Evolutionary conservation across 139 green algal genomes (phyloP), one percentile per base, ranked within the genome.

Genomic region (Limnomonas spitsbergensis): DNA sequence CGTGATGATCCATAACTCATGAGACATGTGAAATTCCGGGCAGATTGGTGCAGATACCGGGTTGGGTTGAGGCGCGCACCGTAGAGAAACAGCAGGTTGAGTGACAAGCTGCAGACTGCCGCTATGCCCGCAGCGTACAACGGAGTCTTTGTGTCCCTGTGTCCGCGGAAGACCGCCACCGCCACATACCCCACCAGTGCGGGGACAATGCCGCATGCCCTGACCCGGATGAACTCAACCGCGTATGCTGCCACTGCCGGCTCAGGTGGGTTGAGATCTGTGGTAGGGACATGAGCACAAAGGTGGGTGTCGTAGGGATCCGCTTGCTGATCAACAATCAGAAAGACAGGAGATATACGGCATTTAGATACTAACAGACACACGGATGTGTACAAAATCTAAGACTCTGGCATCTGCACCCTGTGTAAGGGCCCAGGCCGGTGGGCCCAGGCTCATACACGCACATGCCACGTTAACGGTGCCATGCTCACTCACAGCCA

Each of bases 141-240:
- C 32, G 87, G 87, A n/a, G 87, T 91, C 32, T 47, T 66, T 4
- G 88, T 93, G 82, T 93, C 89, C 47, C 86, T 88, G 70, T 86
- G 79, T 6, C 89, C 89, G 1, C 87, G 71, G 66, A 89, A 92
- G 1, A 83, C 84, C 4, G 82, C 87, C 9, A 82, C 85, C 0
- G 83, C 81, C 73, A 93, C 89, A 71, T 89, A 89, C 2, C 83
- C 76, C 2, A 91, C 29, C 68, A 93, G 79, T 29, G 70, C 83
- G 0, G 80, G 78, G 1, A 85, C 56, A 7, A 87, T 78, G 35
- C 84, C 83, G 27, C 83, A 80, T 0, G 76, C 52, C 1, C 85
- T 78, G 20, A 90, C 66, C 31, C 38, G 73, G 52, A 93, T 87
- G 78, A 87, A 91, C 29, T 83, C 38, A 1, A 82, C 76, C 0